Percentiles rank a stretch among this genome's conserved stretches.
Conservation (phyloP, 306 rosid species). For the Quercus mongolica region DNA sequence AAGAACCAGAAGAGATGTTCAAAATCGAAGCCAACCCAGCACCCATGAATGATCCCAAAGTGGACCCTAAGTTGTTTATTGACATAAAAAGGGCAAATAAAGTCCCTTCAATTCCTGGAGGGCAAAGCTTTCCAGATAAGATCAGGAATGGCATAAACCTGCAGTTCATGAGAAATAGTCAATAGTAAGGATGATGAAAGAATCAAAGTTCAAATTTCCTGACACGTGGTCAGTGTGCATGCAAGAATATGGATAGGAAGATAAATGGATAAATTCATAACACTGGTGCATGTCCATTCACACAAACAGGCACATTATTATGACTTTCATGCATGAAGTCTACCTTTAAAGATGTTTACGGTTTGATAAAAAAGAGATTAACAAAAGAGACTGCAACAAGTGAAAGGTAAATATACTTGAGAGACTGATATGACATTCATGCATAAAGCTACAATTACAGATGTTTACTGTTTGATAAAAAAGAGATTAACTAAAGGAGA, state of each 20-base stretch:
- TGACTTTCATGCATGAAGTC: conserved; percentile 3
- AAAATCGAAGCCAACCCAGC: conserved; percentile 71
- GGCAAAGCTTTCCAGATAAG: conserved; percentile 81
- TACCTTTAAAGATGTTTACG: not conserved
- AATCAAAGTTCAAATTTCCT: conserved; percentile 2
- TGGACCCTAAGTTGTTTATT: conserved; percentile 72
- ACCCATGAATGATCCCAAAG: conserved; percentile 66
- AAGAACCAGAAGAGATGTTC: conserved; percentile 74
- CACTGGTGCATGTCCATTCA: not conserved
- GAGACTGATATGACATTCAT: not conserved
- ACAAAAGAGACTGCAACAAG: conserved; percentile 6
- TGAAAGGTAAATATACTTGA: conserved; percentile 45
- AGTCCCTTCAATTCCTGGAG: conserved; percentile 93
- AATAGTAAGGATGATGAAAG: not conserved
- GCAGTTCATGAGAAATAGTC: conserved; percentile 25
- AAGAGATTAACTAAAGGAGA: not conserved
- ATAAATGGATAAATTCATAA: conserved; percentile 4
- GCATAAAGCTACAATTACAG: not conserved
- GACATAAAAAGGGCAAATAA: conserved; percentile 91
- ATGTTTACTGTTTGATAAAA: not conserved
- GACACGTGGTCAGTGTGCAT: not conserved
- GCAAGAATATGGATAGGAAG: not conserved
- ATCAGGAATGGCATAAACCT: conserved; percentile 91
- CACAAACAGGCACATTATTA: not conserved
- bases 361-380: not conserved